A percentile compares a stretch with the other conserved stretches of the same genome.
These are phyloP conservation scores for Helminthosporium solani DNA, from an alignment of 2,329 filamentous ascomycete genomes.

Conservation along the genomic window DNA sequence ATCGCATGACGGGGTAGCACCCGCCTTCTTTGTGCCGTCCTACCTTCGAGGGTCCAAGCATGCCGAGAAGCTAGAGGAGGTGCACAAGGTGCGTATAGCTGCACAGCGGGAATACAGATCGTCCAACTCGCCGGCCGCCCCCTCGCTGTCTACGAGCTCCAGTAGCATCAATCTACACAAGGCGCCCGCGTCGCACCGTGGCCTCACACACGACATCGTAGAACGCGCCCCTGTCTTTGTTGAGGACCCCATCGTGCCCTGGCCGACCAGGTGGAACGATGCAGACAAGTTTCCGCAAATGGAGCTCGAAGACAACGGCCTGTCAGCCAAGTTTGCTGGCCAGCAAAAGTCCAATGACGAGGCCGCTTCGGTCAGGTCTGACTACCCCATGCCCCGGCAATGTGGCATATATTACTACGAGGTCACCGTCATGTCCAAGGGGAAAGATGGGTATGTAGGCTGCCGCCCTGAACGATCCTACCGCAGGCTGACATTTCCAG, in stretches of 20 bases:
- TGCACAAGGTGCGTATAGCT: constrained; percentile 61
- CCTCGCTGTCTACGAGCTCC: constrained; percentile 56
- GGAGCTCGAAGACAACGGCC: constrained; percentile 72
- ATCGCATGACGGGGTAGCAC: constrained; percentile 35
- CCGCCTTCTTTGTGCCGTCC: constrained; percentile 74
- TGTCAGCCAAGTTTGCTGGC: constrained; percentile 65
- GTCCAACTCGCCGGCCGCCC: constrained; percentile 47
- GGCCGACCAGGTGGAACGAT: constrained; percentile 82
- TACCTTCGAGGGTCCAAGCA: constrained; percentile 80
- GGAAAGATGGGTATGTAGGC: constrained; percentile 66
- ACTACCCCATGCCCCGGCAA: constrained; percentile 83
- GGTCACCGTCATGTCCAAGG: constrained; percentile 64
- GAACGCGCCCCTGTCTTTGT: constrained; percentile 66
- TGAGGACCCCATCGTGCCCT: constrained; percentile 64
- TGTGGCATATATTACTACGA: constrained; percentile 97
- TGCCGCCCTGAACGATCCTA: constrained; percentile 33
- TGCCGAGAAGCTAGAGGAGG: constrained; percentile 71
- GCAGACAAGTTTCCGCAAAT: constrained; percentile 71
- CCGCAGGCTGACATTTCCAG: constrained; percentile 26
- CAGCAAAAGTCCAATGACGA: constrained; percentile 65
- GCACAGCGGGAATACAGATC: constrained; percentile 48
- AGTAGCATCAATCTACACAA: constrained; percentile 62
- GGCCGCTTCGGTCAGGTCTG: constrained; percentile 76
- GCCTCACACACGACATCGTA: constrained; percentile 79
- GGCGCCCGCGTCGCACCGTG: constrained; percentile 67